These are phyloP conservation scores for Microcyclosporella mali DNA, from an alignment of 2,329 filamentous ascomycete species.

Conservation along the genomic window DNA sequence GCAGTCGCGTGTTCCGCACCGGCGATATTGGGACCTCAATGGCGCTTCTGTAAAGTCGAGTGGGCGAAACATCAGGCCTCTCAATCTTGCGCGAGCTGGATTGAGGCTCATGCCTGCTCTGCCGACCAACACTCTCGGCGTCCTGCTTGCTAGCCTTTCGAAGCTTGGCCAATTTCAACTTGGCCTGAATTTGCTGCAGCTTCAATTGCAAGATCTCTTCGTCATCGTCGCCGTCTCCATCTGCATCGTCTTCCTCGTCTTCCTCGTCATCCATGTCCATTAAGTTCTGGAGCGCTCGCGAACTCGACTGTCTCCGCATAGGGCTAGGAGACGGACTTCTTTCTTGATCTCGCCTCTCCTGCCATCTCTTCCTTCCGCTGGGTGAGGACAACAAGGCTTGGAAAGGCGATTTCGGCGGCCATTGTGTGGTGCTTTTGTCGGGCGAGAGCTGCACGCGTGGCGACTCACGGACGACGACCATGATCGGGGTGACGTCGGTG, in stretches of 20 bases:
- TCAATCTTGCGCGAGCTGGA: constrained; percentile 10
- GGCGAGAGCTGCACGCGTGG: constrained; percentile 40
- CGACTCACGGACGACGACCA: constrained; percentile 45
- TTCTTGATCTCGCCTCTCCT: constrained; percentile 55
- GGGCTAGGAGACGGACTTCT: constrained; percentile 54
- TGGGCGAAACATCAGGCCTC: constrained; percentile 13
- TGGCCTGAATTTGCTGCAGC: constrained; percentile 80
- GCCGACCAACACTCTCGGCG: background rate
- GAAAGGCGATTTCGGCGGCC: constrained; percentile 58
- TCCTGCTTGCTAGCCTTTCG: constrained; percentile 37
- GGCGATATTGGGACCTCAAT: constrained; percentile 76
- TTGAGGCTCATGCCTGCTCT: constrained; percentile 4
- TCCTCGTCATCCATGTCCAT: constrained; percentile 24
- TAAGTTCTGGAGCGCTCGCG: constrained; percentile 25
- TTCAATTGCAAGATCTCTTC: constrained; percentile 85
- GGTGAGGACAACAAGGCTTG: constrained; percentile 64
- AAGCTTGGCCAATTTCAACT: constrained; percentile 78
- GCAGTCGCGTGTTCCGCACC: constrained; percentile 43
- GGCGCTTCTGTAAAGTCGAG: constrained; percentile 23
- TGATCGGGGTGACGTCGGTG: constrained; percentile 7
- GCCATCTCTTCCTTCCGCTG: constrained; percentile 68
- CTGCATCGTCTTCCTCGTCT: constrained; percentile 25
- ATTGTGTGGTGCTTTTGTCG: constrained; percentile 41
- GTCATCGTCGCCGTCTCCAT: constrained; percentile 62
- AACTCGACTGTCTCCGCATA: constrained; percentile 22